Evolutionary conservation across 192 early-diverging fungal genomes (phyloP), one percentile per base, ranked within the genome.

Genomic region (Gorgonomyces haynaldii): DNA sequence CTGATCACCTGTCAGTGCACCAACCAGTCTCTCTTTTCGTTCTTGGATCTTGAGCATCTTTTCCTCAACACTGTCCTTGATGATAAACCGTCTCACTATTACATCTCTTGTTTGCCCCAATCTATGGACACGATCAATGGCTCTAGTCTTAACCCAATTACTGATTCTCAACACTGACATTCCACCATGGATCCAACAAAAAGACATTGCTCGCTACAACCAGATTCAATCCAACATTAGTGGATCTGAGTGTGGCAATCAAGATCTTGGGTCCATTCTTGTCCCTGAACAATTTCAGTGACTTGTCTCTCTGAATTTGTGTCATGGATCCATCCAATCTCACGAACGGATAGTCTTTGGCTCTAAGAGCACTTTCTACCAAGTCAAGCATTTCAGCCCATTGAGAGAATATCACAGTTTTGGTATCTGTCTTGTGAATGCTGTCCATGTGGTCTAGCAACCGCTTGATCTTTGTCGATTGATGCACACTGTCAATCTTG

Each of bases 271-370:
- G 13, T 42, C 28, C 19, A 4, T 79, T 64, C 42, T 86, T 79
- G 1, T 52, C 56, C 46, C 74, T 73, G 53, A 93, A 84, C n/a
- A 51, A 30, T 16, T 62, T 39, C 30, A 96, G 50, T 12, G 67
- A 80, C 31, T 45, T 52, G 28, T 86, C 80, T 5, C 65, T 51
- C 20, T 45, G 25, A 38, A 44, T 50, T 38, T 82, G 82, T 12
- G 58, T 53, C 62, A 84, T 68, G 4, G 70, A 71, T n/a, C 91
- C 91, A 54, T 96, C 89, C 26, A 92, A 65, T n/a, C 86, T 64
- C 7, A 73, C 64, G 57, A 70, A 89, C 4, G 50, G 29, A 13
- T 89, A 71, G 1, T 68, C 69, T 9, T 75, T 67, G 26, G 66
- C 48, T 22, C 45, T 32, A 13, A 89, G 58, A 15, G 72, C 66